Conservation (phyloP, 768 basidiomycete species). For the Leccinum aurantiacum region DNA sequence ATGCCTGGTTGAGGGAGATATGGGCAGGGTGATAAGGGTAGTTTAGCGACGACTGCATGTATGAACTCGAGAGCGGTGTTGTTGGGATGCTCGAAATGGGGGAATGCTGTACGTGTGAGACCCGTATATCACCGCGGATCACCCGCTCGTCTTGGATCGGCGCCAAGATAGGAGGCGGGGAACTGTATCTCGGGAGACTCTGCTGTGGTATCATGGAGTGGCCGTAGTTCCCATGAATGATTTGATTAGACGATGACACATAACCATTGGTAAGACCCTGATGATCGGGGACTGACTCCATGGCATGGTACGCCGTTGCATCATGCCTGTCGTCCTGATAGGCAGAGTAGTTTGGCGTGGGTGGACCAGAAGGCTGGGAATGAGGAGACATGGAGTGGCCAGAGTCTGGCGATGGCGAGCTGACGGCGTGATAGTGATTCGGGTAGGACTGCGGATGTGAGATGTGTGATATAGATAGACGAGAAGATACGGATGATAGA, state of each 20-base stretch:
- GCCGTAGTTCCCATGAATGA: constrained; percentile 27
- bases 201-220: constrained; percentile 24
- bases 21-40: constrained; percentile 43
- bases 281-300: constrained; percentile 34
- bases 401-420: constrained; percentile 52
- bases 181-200: constrained; percentile 40
- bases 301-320: constrained; percentile 40
- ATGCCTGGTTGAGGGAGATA: constrained; percentile 39
- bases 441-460: constrained; percentile 53
- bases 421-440: constrained; percentile 35
- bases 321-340: constrained; percentile 44
- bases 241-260: constrained; percentile 30
- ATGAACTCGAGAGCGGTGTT: constrained; percentile 34
- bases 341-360: constrained; percentile 41
- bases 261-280: constrained; percentile 33
- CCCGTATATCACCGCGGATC: constrained; percentile 30
- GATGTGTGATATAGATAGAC: constrained; percentile 60
- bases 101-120: constrained; percentile 34
- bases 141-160: constrained; percentile 49
- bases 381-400: constrained; percentile 46
- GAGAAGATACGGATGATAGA: constrained; percentile 43
- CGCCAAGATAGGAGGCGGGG: constrained; percentile 55
- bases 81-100: constrained; percentile 33
- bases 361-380: constrained; percentile 32
- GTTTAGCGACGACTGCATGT: constrained; percentile 43